Evolutionary conservation across 371 early-diverging fungal species (phyloP), one percentile per base, ranked within the genome.

Genomic region (Polyrhizophydium stewartii): DNA sequence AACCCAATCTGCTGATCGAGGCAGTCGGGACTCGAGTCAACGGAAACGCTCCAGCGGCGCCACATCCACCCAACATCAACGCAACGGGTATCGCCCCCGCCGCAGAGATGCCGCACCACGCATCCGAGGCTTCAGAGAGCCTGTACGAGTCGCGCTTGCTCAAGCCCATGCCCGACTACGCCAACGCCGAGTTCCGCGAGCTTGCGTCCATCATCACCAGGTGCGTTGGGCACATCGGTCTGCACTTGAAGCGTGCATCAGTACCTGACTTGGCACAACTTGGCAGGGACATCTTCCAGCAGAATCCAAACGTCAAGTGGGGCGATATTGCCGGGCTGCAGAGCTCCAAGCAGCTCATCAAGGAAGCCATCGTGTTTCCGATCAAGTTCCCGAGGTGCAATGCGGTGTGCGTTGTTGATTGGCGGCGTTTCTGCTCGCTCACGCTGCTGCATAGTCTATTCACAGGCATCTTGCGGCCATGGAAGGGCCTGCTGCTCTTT

Each of bases 401-500:
- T 52, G 52, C 35, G 63, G 58, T 13, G 19, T 63, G 50, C 46
- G 50, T 7, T 35, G 7, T 13, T 35, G 7, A 35, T 35, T 13
- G n/a, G n/a, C n/a, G n/a, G n/a, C n/a, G n/a, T n/a, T n/a, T n/a
- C n/a, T n/a, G n/a, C n/a, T n/a, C 35, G 13, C 35, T 35, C 7
- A 35, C 13, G 35, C 35, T 35, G 35, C 25, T 32, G 22, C 19
- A 32, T 38, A 75, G 75, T 27, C 61, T 89, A 17, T 89, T 89
- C 63, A 81, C 70, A 32, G 87, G 87, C 0, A 69, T 87, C 10
- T 61, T 87, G 58, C 66, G 69, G 19, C 89, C 89, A 19, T 85
- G 85, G 71, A 91, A 90, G 69, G 98, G 98, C 40, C 86, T 97
- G 13, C 67, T 97, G 41, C 77, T 97, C 21, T 96, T 93, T 72